Percentiles rank a stretch among this genome's conserved stretches.
Conservation (phyloP, 106 monocot genomes). For the Dendrobium nobile region DNA sequence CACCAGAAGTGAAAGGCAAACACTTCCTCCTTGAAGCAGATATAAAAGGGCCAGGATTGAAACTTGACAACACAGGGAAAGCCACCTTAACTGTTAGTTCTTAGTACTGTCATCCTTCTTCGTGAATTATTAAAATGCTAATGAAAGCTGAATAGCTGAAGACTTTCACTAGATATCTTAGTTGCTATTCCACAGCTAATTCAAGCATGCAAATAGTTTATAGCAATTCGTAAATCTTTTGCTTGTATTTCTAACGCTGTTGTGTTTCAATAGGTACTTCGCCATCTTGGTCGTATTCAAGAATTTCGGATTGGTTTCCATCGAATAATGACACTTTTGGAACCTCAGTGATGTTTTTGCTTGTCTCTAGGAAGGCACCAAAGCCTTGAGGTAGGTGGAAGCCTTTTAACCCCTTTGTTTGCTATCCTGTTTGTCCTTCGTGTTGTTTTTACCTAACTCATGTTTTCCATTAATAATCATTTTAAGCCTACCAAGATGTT, state of each 20-base stretch:
- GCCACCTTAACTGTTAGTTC: constrained; percentile 74
- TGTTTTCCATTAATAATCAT: too few relatives aligned
- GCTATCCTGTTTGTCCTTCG: too few relatives aligned
- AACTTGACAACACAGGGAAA: constrained; percentile 92
- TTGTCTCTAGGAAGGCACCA: too few relatives aligned
- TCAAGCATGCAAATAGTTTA: background rate
- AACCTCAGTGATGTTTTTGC: constrained; percentile 14
- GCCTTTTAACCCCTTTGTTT: too few relatives aligned
- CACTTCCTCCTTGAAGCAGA: constrained; percentile 83
- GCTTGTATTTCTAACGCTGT: background rate
- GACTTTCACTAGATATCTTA: too few relatives aligned
- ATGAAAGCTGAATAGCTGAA: background rate
- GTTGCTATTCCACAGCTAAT: background rate
- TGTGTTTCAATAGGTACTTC: constrained; percentile 52
- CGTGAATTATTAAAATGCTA: background rate
- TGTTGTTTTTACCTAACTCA: too few relatives aligned
- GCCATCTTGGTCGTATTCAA: constrained; percentile 89
- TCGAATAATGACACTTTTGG: constrained; percentile 58
- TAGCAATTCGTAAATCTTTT: background rate
- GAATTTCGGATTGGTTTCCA: constrained; percentile 78
- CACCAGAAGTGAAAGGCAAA: constrained; percentile 67
- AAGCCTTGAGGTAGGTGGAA: too few relatives aligned
- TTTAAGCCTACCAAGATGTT: too few relatives aligned
- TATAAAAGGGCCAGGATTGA: constrained; percentile 94
- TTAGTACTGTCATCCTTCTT: constrained; percentile 23